phyloP scores from a whole-genome alignment of 2,329 filamentous ascomycete species.

The Fusarium tjaetaba region DNA sequence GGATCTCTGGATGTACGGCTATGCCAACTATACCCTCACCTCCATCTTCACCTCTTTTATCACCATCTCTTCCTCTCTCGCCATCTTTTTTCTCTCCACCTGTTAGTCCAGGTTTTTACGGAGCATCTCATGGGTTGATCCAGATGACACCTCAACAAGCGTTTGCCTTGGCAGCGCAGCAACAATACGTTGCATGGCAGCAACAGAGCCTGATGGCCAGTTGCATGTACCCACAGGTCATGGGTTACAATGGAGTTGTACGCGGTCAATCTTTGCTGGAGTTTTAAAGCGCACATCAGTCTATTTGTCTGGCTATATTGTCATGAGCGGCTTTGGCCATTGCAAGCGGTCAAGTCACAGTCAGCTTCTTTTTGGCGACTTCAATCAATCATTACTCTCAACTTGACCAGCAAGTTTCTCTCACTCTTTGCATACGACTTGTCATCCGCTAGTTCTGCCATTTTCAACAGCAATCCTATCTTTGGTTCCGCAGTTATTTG shows the following conservation, averaged over 20 bases:
- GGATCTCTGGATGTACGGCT: not conserved
- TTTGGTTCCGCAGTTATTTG: too few species aligned
- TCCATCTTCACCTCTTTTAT: not conserved
- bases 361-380: rapidly evolving
- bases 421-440: not conserved
- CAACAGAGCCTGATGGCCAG: not conserved
- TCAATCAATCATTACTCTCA: not conserved
- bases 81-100: not conserved
- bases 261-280: not conserved
- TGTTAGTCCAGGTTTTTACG: not conserved
- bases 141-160: not conserved
- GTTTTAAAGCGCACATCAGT: not conserved
- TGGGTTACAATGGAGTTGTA: not conserved
- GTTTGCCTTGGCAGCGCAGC: not conserved
- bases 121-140: not conserved
- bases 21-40: not conserved
- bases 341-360: not conserved
- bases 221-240: not conserved
- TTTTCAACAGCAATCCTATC: too few species aligned
- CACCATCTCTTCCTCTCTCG: not conserved
- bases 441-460: too few species aligned
- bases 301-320: not conserved
- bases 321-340: not conserved
- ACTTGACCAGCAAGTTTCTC: not conserved
- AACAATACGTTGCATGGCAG: not conserved